Base-by-base conservation (phyloP, 495 filamentous ascomycete genomes). In the Chlorociboria aeruginascens region DNA sequence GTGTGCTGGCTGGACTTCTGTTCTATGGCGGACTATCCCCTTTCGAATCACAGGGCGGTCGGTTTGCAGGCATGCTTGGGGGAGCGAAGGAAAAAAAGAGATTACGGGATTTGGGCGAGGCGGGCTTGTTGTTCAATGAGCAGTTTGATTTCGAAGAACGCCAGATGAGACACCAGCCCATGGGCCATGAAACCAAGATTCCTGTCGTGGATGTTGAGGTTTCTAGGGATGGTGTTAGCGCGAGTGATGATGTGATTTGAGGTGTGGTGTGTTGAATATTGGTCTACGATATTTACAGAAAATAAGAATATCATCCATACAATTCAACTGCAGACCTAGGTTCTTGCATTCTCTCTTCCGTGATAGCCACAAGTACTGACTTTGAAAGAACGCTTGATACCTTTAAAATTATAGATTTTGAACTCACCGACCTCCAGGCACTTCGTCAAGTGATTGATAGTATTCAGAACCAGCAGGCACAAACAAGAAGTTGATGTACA, bases 401-500 rank as follows among this genome's bases (percentile, higher is more conserved):
- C 34, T 45, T 41, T 32, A 32, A 55, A 44, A 6, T 20, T 14
- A 14, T 13, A 25, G 14, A 39, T 37, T 49, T 52, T 36, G 17
- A 41, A 53, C 35, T 53, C 20, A 30, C 49, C 36, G 17, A 42
- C 45, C n/a, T 51, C 16, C 20, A 38, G 12, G 14, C n/a, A 32
- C 20, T 48, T 31, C 45, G 28, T 2, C n/a, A 38, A 8, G 17
- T 16, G 17, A 62, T 70, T 6, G 25, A 56, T 2, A 40, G 49
- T 7, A 68, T 69, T 25, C 62, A 69, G 33, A 50, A 53, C 0
- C 52, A 64, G 30, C 64, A 69, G 43, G 59, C 53, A 10, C 31
- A 43, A 49, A 51, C 37, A 64, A 61, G 44, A 44, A 42, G 7
- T 49, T 69, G 52, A 64, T 55, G 38, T 64, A 69, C 46, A 47